Base-by-base conservation (phyloP, 257 asterid species). In the Jaltomata sinuosa region DNA sequence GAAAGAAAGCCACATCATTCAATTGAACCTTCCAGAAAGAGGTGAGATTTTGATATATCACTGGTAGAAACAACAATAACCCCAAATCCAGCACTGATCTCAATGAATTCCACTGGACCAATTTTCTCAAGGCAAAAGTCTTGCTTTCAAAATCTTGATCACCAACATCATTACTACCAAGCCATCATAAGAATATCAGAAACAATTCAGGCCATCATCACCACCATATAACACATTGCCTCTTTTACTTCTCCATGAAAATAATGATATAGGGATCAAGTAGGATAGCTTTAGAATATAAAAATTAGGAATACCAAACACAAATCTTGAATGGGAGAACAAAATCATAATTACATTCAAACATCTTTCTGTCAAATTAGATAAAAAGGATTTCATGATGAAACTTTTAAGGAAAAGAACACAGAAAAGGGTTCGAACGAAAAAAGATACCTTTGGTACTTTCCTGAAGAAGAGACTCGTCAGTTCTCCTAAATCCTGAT, bases 401-500 rank as follows among this genome's bases (percentile, higher is more conserved):
- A 49, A 76, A 25, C 81, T 47, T 76, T 31, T 29, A 19, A 76
- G 62, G 42, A 77, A 77, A 49, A 27, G 59, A 49, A 77, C 16
- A 29, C 40, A 50, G 59, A 47, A 77, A 27, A 77, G 49, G 6
- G 45, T 16, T 22, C 2, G 16, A 49, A 49, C 29, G 74, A 62
- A 65, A 22, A 57, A 38, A 21, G 21, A 59, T 87, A 95, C 99
- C 98, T 93, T 94, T 87, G 79, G 88, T 86, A 84, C 98, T 95
- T 88, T 93, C 95, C 85, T 89, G 89, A 76, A 95, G 95, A 83
- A 95, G 95, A 87, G 90, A 93, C 91, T 92, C 97, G 25, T 95
- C 98, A 11, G 97, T 93, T 79, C 87, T 92, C 86, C 88, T 92
- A 83, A 95, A 95, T 52, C 99, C 98, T 95, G 86, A 65, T 21